These are phyloP conservation scores for Diutina neorugosa DNA, from an alignment of 1,139 yeast species.

Conservation along the genomic window DNA sequence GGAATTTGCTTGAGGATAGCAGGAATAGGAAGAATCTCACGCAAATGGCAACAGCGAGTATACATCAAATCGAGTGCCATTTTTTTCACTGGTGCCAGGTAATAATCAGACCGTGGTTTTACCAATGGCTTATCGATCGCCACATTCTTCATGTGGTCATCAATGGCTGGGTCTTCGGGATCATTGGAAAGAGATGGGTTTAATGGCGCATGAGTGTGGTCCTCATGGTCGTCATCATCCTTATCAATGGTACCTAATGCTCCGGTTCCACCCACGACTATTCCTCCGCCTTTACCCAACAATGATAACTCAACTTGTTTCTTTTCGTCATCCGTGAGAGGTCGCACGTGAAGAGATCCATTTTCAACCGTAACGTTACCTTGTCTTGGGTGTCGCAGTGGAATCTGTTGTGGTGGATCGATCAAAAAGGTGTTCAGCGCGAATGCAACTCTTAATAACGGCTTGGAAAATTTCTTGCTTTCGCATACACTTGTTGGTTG, in stretches of 20 bases:
- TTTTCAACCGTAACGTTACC: conserved; percentile 61
- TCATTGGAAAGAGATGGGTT: conserved; percentile 12
- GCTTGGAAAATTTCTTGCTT: not conserved
- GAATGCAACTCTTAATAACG: conserved; percentile 56
- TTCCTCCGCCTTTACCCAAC: conserved; percentile 51
- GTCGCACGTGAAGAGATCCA: conserved; percentile 51
- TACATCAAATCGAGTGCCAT: conserved; percentile 54
- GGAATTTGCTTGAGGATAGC: conserved; percentile 62
- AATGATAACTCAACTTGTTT: conserved; percentile 27
- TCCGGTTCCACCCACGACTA: conserved; percentile 33
- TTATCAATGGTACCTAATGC: conserved; percentile 29
- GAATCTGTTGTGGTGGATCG: conserved; percentile 65
- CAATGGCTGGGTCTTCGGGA: conserved; percentile 31
- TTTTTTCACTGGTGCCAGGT: conserved; percentile 26
- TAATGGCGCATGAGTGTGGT: conserved; percentile 8
- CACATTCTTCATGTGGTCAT: conserved; percentile 14
- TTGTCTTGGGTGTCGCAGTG: conserved; percentile 50
- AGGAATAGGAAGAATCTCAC: conserved; percentile 35
- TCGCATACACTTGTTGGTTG: not conserved
- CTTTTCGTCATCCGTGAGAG: conserved; percentile 50
- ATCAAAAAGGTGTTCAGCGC: conserved; percentile 61
- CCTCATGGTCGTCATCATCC: conserved; percentile 9
- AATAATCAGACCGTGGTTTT: conserved; percentile 10
- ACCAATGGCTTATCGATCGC: conserved; percentile 41
- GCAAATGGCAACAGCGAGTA: conserved; percentile 62